phyloP scores from a whole-genome alignment of 2,329 filamentous ascomycete species.

The Monosporascus sp. region DNA sequence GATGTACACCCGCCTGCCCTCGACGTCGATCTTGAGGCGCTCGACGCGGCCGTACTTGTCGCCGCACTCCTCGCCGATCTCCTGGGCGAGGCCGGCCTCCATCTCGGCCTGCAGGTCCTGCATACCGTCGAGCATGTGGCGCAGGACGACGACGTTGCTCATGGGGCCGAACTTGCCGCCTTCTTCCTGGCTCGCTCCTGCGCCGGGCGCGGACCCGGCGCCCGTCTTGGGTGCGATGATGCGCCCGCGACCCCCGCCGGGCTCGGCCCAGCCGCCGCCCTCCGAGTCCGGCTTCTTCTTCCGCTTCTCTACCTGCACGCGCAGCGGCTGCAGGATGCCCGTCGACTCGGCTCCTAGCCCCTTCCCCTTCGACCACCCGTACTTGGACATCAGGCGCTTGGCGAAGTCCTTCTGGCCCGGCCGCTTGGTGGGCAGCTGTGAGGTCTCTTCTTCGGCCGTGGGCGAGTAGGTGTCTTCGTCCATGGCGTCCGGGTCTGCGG shows the following conservation, averaged over 20 bases:
- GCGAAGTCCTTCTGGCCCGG: slow-evolving; percentile 84
- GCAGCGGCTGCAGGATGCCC: slow-evolving; percentile 80
- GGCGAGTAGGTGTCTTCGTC: slow-evolving; percentile 29
- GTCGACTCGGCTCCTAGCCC: slow-evolving; percentile 78
- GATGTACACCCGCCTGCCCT: slow-evolving; percentile 72
- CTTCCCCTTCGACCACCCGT: slow-evolving; percentile 85
- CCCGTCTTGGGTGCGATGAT: slow-evolving; percentile 66
- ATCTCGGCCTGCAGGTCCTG: slow-evolving; percentile 72
- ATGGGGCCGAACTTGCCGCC: slow-evolving; percentile 62
- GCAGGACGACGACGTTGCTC: slow-evolving; percentile 76
- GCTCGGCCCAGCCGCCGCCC: slow-evolving; percentile 70
- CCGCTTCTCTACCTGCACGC: slow-evolving; percentile 79
- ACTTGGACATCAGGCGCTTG: slow-evolving; percentile 83
- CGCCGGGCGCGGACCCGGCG: slow-evolving; percentile 7
- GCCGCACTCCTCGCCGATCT: slow-evolving; percentile 91
- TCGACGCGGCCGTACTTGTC: slow-evolving; percentile 85
- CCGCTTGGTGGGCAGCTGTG: slow-evolving; percentile 51
- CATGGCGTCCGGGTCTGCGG: slow-evolving; percentile 32
- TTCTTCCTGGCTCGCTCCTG: slow-evolving; percentile 15
- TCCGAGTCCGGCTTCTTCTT: slow-evolving; percentile 74
- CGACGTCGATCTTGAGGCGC: slow-evolving; percentile 67
- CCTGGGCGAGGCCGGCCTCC: slow-evolving; percentile 71
- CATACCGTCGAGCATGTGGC: slow-evolving; percentile 82
- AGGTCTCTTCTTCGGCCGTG: not conserved
- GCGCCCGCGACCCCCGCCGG: slow-evolving; percentile 62